Percentiles rank a stretch among this genome's conserved stretches.
Evolutionary conservation across 495 filamentous ascomycete genomes (phyloP).

Genomic region (Aspergillus homomorphus): DNA sequence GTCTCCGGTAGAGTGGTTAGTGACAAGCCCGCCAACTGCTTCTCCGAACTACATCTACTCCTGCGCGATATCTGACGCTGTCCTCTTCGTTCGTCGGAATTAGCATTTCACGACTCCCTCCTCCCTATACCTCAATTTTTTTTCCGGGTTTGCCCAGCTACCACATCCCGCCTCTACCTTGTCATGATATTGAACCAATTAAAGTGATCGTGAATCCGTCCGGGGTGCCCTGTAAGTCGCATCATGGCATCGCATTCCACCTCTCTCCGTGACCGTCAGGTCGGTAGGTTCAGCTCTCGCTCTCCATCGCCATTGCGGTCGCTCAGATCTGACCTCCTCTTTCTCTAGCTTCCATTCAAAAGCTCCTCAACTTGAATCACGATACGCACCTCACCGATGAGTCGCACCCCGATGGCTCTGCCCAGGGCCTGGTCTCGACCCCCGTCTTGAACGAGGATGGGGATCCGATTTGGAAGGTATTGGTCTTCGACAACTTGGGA

Average conservation of each 20-base stretch:
- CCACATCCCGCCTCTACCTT: constrained; percentile 9
- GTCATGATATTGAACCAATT: constrained; percentile 22
- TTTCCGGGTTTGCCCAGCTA: background rate
- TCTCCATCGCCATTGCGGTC: constrained; percentile 33
- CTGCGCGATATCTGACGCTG: too few species aligned
- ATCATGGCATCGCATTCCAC: constrained; percentile 68
- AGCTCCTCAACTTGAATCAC: constrained; percentile 93
- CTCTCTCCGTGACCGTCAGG: constrained; percentile 92
- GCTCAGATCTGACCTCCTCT: constrained; percentile 3
- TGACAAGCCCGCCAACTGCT: background rate
- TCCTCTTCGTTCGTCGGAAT: too few species aligned
- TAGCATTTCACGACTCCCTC: too few species aligned
- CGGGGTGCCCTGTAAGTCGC: constrained; percentile 5
- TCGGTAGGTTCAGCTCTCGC: constrained; percentile 80
- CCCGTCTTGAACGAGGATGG: constrained; percentile 86
- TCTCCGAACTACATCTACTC: too few species aligned
- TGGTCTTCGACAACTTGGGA: constrained; percentile 69
- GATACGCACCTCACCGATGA: constrained; percentile 54
- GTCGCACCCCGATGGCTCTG: constrained; percentile 49
- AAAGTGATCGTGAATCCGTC: constrained; percentile 16
- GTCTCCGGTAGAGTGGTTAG: constrained; percentile 3
- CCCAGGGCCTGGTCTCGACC: constrained; percentile 63
- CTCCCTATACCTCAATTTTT: background rate
- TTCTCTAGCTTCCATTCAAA: constrained; percentile 79
- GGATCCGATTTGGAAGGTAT: constrained; percentile 73